A percentile compares a stretch with the other conserved stretches of the same genome.
phyloP scores from a whole-genome alignment of 2,329 filamentous ascomycete species.

The Fusarium sp. region DNA sequence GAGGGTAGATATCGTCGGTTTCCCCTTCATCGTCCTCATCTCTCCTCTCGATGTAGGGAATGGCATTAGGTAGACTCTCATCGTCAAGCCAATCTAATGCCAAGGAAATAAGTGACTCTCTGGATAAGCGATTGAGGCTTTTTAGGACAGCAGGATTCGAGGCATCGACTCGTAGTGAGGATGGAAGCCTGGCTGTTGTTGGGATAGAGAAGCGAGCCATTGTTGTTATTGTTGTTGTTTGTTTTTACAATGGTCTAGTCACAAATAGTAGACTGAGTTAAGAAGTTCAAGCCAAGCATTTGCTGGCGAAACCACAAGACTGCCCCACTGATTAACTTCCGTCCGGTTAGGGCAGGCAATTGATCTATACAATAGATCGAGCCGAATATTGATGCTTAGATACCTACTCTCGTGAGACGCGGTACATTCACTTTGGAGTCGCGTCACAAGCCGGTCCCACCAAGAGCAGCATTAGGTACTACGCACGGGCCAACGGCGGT shows the following conservation, averaged over 20 bases:
- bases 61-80: slow-evolving; percentile 69
- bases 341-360: slow-evolving; percentile 3
- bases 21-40: slow-evolving; percentile 68
- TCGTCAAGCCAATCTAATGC: slow-evolving; percentile 83
- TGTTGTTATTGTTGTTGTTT: slow-evolving; percentile 17
- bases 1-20: slow-evolving; percentile 75
- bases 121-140: slow-evolving; percentile 76
- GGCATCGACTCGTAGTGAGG: slow-evolving; percentile 75
- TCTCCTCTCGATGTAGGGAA: slow-evolving; percentile 52
- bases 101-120: slow-evolving; percentile 77
- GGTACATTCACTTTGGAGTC: slow-evolving; percentile 27
- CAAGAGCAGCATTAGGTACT: background rate
- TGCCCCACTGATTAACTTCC: slow-evolving; percentile 11
- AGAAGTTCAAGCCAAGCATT: slow-evolving; percentile 15
- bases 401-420: slow-evolving; percentile 28
- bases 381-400: slow-evolving; percentile 21
- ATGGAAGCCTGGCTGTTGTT: slow-evolving; percentile 78
- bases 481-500: slow-evolving; percentile 17
- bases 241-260: slow-evolving; percentile 21
- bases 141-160: slow-evolving; percentile 74
- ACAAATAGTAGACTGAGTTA: slow-evolving; percentile 6
- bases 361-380: slow-evolving; percentile 9
- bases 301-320: slow-evolving; percentile 1
- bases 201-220: slow-evolving; percentile 75
- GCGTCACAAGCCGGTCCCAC: slow-evolving; percentile 22